phyloP scores from a whole-genome alignment of 805 yeast genomes.

The Isabelozyma heimii region DNA sequence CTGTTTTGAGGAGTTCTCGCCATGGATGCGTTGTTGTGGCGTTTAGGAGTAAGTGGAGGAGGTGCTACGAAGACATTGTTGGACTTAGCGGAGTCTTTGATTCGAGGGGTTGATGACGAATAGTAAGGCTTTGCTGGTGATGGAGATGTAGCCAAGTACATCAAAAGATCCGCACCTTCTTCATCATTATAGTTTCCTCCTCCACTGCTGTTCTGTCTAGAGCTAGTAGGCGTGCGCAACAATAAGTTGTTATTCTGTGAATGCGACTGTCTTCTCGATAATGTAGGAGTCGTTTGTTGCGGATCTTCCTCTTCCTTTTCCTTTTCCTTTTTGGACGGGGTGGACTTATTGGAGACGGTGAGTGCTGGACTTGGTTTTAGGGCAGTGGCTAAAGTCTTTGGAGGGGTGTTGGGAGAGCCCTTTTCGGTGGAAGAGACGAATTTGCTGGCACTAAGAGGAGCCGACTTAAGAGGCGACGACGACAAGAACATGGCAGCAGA shows the following conservation, averaged over 20 bases:
- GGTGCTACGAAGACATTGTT: constrained; percentile 32
- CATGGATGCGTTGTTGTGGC: constrained; percentile 18
- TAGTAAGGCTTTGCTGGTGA: constrained; percentile 51
- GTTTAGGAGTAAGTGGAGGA: constrained; percentile 43
- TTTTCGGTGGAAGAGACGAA: constrained; percentile 35
- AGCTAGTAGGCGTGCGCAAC: constrained; percentile 39
- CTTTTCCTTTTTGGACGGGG: not conserved
- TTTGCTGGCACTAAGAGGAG: constrained; percentile 7
- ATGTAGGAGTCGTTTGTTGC: constrained; percentile 29
- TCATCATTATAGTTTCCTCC: constrained; percentile 30
- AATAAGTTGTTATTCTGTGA: constrained; percentile 6
- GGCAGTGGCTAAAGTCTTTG: constrained; percentile 9
- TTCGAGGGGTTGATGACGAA: constrained; percentile 27
- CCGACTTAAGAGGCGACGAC: constrained; percentile 32
- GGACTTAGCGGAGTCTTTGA: constrained; percentile 1
- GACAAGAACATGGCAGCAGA: constrained; percentile 29
- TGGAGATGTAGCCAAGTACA: constrained; percentile 84
- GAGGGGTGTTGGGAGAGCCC: constrained; percentile 19
- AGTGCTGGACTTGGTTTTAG: constrained; percentile 31
- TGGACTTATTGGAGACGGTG: constrained; percentile 3
- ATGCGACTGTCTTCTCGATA: constrained; percentile 20
- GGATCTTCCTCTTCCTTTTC: not conserved
- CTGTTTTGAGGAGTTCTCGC: constrained; percentile 40
- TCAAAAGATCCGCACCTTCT: constrained; percentile 80
- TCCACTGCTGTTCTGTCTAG: constrained; percentile 9